Evolutionary conservation across 495 filamentous ascomycete species (phyloP), one percentile per base, ranked within the genome.

Genomic region (Elasticomyces elasticus): DNA sequence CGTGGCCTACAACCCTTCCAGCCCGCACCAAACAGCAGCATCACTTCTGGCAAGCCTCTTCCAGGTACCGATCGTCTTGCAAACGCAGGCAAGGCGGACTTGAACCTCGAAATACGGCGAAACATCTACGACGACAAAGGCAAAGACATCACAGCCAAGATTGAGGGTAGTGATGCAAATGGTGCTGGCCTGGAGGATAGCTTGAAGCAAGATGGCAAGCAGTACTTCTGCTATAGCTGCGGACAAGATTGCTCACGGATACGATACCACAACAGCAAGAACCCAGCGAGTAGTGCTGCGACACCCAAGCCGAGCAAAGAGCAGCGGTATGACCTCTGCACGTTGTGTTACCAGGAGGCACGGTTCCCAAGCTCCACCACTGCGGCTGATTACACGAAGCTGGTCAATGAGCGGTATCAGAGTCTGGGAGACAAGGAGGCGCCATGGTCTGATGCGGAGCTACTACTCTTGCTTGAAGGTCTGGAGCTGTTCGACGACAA

Each of bases 41-140:
- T 87, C 22, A 84, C 87, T 20, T 72, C 82, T 30, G 89, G 85
- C 19, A 94, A 83, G 66, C 76, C 79, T 51, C 80, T 88, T 55
- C 63, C 80, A 13, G 73, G 74, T 19, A 88, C 86, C 12, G 84
- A 87, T 28, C 86, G 85, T n/a, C 84, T 89, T 10, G 80, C 81
- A 31, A 86, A 80, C 61, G 65, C 76, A 9, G 71, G 82, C 37
- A 95, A 92, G 69, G 72, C 80, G 17, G 89, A 94, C 58, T 72
- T 87, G 48, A 95, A 90, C 66, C 76, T 95, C 30, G 87, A 95
- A 65, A 81, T 95, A 53, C 85, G 89, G 40, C 89, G 94, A 46
- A 95, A 94, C 64, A 86, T 96, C 54, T 98, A 96, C 69, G 94
- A 98, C 57, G 77, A 87, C 46, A 91, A 84, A 56, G 89, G 89